Base-by-base conservation (phyloP, 2,329 filamentous ascomycete genomes). In the Colletotrichum echinochloae region DNA sequence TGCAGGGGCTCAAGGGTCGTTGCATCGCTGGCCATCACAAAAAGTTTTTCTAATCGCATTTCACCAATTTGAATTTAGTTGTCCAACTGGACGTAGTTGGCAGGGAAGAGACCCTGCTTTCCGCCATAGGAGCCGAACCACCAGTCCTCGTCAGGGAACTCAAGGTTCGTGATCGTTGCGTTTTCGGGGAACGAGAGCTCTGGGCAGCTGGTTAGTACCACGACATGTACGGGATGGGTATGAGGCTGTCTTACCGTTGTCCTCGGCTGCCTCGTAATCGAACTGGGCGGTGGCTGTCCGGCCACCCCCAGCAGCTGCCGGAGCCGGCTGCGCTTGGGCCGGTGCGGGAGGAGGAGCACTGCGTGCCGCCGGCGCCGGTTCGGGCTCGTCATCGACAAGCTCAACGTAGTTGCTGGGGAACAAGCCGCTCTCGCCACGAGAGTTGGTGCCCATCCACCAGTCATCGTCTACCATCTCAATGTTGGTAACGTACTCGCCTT, bases 321-420 rank as follows among this genome's bases (percentile, higher is more conserved):
- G 79, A 41, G 81, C 80, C 3, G 82, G 81, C 60, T 78, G 82
- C 18, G 82, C 78, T 49, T 79, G 80, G 18, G 75, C 68, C 26
- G 77, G 74, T 11, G 77, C 74, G 8, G 76, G 76, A 59, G 77
- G 75, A 5, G 75, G 78, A 0, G 82, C 79, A 30, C 83, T 79
- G 26, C 85, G 79, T 70, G 72, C 75, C 30, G 75, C 74, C 44
- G 82, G 78, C 8, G 79, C 76, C 2, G 81, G 79, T 60, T 81
- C 80, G 33, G 81, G 84, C 30, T 88, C 87, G 30, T 88, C 91
- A 46, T 92, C 91, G 44, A 96, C 86, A 28, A 97, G 81, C 80
- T 97, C 94, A 63, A 99, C 95, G 75, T 99, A 99, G 85, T 98
- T 98, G 83, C 94, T 96, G 6, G 96, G 96, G 86, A 99, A 98